Percentiles rank a stretch among this genome's conserved stretches.
phyloP scores from a whole-genome alignment of 176 grass and related monocot genomes.

The Saccharum spontaneum region DNA sequence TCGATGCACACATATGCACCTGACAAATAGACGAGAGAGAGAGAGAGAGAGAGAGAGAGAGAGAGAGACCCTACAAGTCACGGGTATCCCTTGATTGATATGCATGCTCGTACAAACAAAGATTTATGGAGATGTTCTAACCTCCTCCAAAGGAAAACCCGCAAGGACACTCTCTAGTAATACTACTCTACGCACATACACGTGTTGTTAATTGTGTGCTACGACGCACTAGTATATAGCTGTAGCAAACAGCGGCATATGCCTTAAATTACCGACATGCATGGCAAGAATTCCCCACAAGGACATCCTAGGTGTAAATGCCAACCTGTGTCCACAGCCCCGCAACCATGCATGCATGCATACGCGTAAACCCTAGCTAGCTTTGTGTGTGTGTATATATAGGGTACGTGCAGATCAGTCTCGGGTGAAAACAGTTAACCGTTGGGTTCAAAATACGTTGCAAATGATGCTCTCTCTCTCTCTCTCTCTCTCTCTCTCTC shows the following conservation, averaged over 20 bases:
- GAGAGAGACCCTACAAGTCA: constrained; percentile 4
- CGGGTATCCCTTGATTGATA: constrained; percentile 34
- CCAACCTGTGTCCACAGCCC: not conserved
- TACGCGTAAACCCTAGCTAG: constrained; percentile 5
- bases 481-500: too few species aligned
- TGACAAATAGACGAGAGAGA: too few species aligned
- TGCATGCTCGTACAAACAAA: not conserved
- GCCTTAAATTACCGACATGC: constrained; percentile 41
- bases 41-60: not conserved
- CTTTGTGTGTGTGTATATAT: too few species aligned
- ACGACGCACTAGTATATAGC: not conserved
- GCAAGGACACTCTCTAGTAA: not conserved
- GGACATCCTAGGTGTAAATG: constrained; percentile 44
- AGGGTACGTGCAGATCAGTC: too few species aligned
- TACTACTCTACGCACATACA: not conserved
- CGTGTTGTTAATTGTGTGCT: constrained; percentile 1
- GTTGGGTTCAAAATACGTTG: not conserved
- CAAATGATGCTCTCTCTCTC: too few species aligned
- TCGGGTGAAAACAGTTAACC: not conserved
- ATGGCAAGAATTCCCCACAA: constrained; percentile 46
- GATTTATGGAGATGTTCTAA: constrained; percentile 7
- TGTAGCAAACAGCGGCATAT: constrained; percentile 24
- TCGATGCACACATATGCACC: not conserved
- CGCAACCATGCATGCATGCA: too few species aligned
- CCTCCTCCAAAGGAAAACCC: not conserved